Conservation (phyloP, 768 basidiomycete species). For the Phaffia australis region DNA sequence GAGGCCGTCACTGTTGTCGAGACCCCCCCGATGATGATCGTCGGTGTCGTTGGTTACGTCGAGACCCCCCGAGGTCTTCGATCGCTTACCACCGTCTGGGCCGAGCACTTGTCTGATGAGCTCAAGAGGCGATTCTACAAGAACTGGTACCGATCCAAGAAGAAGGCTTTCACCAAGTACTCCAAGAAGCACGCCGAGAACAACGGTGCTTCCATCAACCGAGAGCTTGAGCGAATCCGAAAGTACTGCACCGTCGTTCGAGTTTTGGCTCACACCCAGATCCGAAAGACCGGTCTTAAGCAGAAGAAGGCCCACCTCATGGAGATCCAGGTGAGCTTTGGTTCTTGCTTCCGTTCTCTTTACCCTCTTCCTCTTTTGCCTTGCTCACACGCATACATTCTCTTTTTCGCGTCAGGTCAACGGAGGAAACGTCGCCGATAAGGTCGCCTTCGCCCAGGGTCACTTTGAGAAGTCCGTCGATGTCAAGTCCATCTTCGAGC, state of each 20-base stretch:
- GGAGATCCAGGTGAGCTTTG: slow-evolving; percentile 79
- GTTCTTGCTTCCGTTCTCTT: not conserved
- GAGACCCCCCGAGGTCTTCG: slow-evolving; percentile 99
- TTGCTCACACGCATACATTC: not conserved
- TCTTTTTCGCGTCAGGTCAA: slow-evolving; percentile 50
- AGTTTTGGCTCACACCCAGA: slow-evolving; percentile 97
- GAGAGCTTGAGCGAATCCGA: slow-evolving; percentile 97
- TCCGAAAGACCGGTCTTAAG: slow-evolving; percentile 89
- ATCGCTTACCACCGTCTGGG: slow-evolving; percentile 94
- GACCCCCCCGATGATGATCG: slow-evolving; percentile 89
- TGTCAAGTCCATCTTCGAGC: slow-evolving; percentile 70
- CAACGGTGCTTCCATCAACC: slow-evolving; percentile 75
- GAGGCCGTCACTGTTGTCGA: slow-evolving; percentile 94
- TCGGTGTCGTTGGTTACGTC: slow-evolving; percentile 98
- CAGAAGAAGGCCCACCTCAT: slow-evolving; percentile 99
- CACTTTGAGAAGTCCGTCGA: slow-evolving; percentile 96
- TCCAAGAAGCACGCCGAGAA: slow-evolving; percentile 98
- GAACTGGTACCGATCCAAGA: slow-evolving; percentile 99
- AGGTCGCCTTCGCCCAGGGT: slow-evolving; percentile 86
- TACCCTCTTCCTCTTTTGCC: not conserved
- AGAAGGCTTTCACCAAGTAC: slow-evolving; percentile 99
- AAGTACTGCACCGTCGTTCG: slow-evolving; percentile 99
- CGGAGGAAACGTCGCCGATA: slow-evolving; percentile 89
- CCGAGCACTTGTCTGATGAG: slow-evolving; percentile 93
- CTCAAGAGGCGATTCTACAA: slow-evolving; percentile 99